phyloP scores from a whole-genome alignment of 108 stramenopile genomes.

The Seminavis robusta region DNA sequence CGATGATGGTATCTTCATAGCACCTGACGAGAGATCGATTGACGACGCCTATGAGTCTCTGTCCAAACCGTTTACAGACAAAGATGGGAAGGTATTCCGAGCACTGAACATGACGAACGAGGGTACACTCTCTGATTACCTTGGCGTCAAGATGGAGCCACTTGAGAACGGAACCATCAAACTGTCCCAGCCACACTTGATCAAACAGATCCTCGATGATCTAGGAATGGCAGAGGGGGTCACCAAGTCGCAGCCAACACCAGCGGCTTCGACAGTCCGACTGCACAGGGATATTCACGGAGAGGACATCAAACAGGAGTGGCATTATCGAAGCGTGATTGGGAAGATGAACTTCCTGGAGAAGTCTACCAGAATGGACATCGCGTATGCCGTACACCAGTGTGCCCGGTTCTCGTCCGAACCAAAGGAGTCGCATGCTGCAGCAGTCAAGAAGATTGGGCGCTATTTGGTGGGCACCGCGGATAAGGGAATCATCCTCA shows the following conservation, averaged over 20 bases:
- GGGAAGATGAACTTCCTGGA: constrained; percentile 34
- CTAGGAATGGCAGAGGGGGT: constrained; percentile 3
- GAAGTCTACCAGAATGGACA: constrained; percentile 17
- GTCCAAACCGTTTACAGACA: constrained; percentile 17
- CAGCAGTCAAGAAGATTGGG: constrained; percentile 14
- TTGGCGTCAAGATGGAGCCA: constrained; percentile 32
- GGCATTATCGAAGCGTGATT: constrained; percentile 17
- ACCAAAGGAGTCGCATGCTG: constrained; percentile 21
- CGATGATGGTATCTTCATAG: constrained; percentile 42
- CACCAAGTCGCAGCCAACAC: constrained; percentile 2
- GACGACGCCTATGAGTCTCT: no score
- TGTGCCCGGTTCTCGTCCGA: constrained; percentile 15
- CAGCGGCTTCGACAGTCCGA: not conserved
- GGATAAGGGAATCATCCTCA: constrained; percentile 18
- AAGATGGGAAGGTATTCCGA: constrained; percentile 17
- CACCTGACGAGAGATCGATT: constrained; percentile 21
- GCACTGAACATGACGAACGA: constrained; percentile 29
- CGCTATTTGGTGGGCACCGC: constrained; percentile 19
- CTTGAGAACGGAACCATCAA: constrained; percentile 9
- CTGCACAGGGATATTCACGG: constrained; percentile 6
- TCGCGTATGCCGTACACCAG: constrained; percentile 25
- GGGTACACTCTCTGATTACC: constrained; percentile 44
- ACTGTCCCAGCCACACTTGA: constrained; percentile 27
- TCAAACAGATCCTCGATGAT: constrained; percentile 16
- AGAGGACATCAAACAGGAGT: constrained; percentile 11